phyloP scores from a whole-genome alignment of 768 basidiomycete genomes.

The Naganishia vishniacii region DNA sequence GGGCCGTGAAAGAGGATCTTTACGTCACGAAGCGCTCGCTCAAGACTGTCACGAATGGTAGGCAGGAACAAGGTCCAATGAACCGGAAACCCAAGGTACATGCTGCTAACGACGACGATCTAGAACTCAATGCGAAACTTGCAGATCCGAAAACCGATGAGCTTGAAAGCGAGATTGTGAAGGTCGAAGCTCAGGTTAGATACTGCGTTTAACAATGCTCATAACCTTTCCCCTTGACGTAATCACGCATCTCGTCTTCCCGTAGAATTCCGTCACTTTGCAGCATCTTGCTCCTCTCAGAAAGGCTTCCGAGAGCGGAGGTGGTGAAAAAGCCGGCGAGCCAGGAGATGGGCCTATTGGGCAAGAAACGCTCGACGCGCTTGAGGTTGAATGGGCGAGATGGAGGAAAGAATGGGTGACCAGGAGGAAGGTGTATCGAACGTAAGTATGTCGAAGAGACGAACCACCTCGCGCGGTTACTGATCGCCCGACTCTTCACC shows the following conservation, averaged over 20 bases:
- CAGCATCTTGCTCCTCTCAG: conserved; percentile 35
- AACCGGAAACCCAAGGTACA: too few relatives aligned
- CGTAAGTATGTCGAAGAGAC: conserved; percentile 53
- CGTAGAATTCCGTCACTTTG: conserved; percentile 34
- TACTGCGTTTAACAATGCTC: neutral
- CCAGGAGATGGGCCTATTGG: conserved; percentile 52
- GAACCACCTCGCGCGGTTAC: neutral
- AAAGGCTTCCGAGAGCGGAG: neutral
- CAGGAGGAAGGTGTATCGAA: conserved; percentile 68
- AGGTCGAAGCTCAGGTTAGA: conserved; percentile 57
- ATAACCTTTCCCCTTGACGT: conserved; percentile 22
- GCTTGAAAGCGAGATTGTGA: conserved; percentile 57
- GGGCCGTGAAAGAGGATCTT: conserved; percentile 29
- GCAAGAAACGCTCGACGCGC: conserved; percentile 61
- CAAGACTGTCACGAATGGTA: conserved; percentile 54
- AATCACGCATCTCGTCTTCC: conserved; percentile 24
- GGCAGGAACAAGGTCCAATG: too few relatives aligned
- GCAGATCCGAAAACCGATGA: conserved; percentile 65
- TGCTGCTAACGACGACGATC: too few relatives aligned
- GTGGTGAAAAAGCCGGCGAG: neutral
- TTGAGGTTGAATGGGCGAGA: conserved; percentile 69
- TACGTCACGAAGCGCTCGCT: conserved; percentile 54
- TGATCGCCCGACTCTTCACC: too few relatives aligned
- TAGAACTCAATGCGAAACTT: conserved; percentile 63
- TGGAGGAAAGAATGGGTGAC: conserved; percentile 78